A percentile compares a stretch with the other conserved stretches of the same genome.
Conservation (phyloP, 306 rosid species). For the Coriaria nepalensis region DNA sequence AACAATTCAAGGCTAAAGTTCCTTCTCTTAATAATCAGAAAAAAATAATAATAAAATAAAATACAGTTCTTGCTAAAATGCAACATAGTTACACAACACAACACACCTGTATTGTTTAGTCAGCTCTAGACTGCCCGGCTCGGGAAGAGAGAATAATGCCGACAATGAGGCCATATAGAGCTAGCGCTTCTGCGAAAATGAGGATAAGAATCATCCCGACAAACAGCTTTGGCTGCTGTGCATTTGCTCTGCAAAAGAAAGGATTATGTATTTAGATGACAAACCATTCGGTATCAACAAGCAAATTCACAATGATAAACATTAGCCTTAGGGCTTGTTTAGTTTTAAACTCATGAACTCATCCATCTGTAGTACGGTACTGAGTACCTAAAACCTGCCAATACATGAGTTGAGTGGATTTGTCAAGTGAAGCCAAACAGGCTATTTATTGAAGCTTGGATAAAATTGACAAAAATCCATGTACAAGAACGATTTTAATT, state of each 20-base stretch:
- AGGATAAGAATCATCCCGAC: conserved; percentile 57
- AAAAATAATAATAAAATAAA: too few species aligned
- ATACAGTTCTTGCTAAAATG: background rate
- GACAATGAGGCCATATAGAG: conserved; percentile 45
- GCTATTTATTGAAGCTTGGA: too few species aligned
- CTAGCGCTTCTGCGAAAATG: conserved; percentile 51
- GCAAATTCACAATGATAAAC: too few species aligned
- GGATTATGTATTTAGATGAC: background rate
- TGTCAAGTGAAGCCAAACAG: too few species aligned
- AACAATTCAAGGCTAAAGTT: background rate
- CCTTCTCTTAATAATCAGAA: background rate
- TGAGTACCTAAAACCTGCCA: too few species aligned
- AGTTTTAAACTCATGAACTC: too few species aligned
- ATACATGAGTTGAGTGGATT: too few species aligned
- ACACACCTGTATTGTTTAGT: conserved; percentile 7
- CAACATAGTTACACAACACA: conserved; percentile 1
- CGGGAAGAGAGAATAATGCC: conserved; percentile 56
- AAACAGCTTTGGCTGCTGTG: conserved; percentile 52
- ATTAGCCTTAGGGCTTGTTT: too few species aligned
- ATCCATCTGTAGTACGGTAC: too few species aligned
- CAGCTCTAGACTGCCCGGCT: conserved; percentile 54
- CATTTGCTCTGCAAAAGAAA: conserved; percentile 35
- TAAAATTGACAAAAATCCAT: too few species aligned
- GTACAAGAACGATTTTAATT: too few species aligned
- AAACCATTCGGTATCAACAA: too few species aligned